Conservation (phyloP, 257 asterid species). For the Oldenlandia corymbosa region DNA sequence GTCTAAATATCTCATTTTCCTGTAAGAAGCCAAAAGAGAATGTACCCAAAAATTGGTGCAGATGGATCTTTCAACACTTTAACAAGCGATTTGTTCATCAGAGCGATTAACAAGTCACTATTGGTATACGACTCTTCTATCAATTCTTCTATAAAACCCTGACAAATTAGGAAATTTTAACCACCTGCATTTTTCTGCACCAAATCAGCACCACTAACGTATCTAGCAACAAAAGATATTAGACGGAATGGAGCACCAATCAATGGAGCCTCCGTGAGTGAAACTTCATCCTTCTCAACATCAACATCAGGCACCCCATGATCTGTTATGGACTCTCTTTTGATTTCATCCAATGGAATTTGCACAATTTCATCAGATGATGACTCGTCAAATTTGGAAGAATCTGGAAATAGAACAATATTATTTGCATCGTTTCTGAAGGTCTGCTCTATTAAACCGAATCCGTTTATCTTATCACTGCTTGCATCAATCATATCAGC, state of each 20-base stretch:
- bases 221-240: constrained; percentile 84
- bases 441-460: constrained; percentile 31
- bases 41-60: neutral
- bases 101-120: neutral
- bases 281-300: constrained; percentile 36
- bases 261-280: constrained; percentile 70
- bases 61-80: neutral
- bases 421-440: constrained; percentile 25
- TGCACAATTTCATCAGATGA: constrained; percentile 68
- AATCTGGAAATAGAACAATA: constrained; percentile 18
- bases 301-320: constrained; percentile 20
- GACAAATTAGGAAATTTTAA: neutral
- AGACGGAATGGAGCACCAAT: constrained; percentile 97
- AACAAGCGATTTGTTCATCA: neutral
- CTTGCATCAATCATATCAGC: constrained; percentile 26
- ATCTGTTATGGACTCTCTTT: constrained; percentile 24
- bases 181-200: constrained; percentile 36
- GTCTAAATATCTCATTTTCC: neutral
- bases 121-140: neutral
- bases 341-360: constrained; percentile 63
- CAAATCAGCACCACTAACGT: constrained; percentile 96
- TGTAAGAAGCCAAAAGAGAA: neutral
- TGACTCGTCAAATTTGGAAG: constrained; percentile 43
- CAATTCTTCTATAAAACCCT: neutral
- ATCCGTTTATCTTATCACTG: constrained; percentile 25